These are phyloP conservation scores for Phytophthora melonis DNA, from an alignment of 352 stramenopile species.

Conservation along the genomic window DNA sequence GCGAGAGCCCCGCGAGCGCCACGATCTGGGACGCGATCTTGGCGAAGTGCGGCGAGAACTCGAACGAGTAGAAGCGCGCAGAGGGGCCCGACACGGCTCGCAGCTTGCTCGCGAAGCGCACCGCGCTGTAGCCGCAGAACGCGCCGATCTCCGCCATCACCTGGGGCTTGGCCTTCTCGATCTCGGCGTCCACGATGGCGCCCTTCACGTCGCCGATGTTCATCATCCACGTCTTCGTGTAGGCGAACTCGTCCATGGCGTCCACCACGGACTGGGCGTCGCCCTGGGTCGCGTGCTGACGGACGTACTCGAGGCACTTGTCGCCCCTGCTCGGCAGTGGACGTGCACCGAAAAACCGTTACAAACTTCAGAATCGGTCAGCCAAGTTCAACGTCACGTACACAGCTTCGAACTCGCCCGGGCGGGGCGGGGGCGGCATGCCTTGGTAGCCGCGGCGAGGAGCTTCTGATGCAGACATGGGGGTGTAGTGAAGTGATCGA, in stretches of 20 bases:
- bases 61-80: slow-evolving; percentile 55
- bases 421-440: slow-evolving; percentile 34
- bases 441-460: slow-evolving; percentile 22
- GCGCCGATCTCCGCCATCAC: slow-evolving; percentile 58
- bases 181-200: slow-evolving; percentile 42
- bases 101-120: slow-evolving; percentile 49
- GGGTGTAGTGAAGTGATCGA: neutral
- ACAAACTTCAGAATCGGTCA: slow-evolving; percentile 32
- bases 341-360: slow-evolving; percentile 27
- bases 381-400: neutral
- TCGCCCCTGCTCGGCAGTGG: slow-evolving; percentile 22
- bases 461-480: slow-evolving; percentile 16
- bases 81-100: slow-evolving; percentile 21
- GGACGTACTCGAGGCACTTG: slow-evolving; percentile 43
- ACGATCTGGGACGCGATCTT: slow-evolving; percentile 42
- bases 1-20: slow-evolving; percentile 33
- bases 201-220: slow-evolving; percentile 51
- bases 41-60: slow-evolving; percentile 47
- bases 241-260: slow-evolving; percentile 43
- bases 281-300: slow-evolving; percentile 27
- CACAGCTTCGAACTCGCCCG: slow-evolving; percentile 31
- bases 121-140: slow-evolving; percentile 58
- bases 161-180: slow-evolving; percentile 37
- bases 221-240: slow-evolving; percentile 48
- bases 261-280: slow-evolving; percentile 43